Evolutionary conservation across 305 asterid genomes (phyloP), one percentile per base, ranked within the genome.

Genomic region (Fraxinus albicans): DNA sequence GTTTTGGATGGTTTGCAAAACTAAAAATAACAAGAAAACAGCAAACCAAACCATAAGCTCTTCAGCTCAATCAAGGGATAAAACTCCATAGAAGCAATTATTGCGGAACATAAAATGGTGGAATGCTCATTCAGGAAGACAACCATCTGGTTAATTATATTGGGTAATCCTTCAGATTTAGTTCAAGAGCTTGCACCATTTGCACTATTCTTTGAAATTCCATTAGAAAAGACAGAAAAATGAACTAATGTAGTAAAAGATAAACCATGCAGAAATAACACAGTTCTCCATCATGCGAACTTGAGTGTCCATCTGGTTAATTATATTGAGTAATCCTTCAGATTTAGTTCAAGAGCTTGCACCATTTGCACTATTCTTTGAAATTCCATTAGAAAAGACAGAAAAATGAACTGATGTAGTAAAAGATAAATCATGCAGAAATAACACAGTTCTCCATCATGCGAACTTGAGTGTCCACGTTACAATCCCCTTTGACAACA

Each of bases 401-500:
- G 38, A 29, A 27, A 69, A 29, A 4, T 10, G 15, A 23, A 69
- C 74, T 31, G 3, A 31, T 31, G 34, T 31, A 31, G 34, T 31
- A 31, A 31, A 31, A 31, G 34, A 31, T 31, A 31, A 31, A 31
- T 31, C 34, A 31, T 31, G 34, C 4, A 31, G 34, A 29, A 29
- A 29, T 29, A 29, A 2, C 27, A 55, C 29, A 27, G 6, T 67
- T 25, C 34, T 67, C 17, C 38, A 67, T 25, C 38, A 12, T 67
- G 36, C 35, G 12, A 65, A 65, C 73, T 8, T 6, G 34, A 25
- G 73, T 65, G n/a, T 29, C 25, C 75, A 25, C 10, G 38, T 69
- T 29, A 69, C 75, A 69, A 69, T 69, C 75, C 75, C 74, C 72
- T 60, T 21, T 60, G 70, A 60, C 23, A 53, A 53, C 63, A 60